Conservation (phyloP, 2,329 filamentous ascomycete genomes). For the Fusarium tuaranense region DNA sequence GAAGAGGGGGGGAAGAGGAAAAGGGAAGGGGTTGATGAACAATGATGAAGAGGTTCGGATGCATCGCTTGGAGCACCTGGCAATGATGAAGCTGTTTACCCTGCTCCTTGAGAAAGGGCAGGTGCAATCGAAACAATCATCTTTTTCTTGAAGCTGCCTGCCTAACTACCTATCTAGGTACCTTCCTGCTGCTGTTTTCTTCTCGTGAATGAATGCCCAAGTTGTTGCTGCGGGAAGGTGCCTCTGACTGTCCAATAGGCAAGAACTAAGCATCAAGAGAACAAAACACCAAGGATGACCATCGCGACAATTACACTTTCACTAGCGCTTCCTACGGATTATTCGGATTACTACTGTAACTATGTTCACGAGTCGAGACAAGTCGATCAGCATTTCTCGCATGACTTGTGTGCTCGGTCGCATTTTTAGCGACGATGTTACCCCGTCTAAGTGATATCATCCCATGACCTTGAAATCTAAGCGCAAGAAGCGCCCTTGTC, state of each 20-base stretch:
- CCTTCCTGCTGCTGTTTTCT: neutral
- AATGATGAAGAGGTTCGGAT: neutral
- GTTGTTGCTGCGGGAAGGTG: neutral
- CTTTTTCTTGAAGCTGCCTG: neutral
- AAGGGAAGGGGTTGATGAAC: conserved; percentile 6
- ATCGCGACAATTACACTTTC: neutral
- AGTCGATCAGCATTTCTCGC: neutral
- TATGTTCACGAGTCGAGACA: neutral
- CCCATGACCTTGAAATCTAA: neutral
- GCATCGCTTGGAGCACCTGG: neutral
- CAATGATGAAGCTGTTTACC: neutral
- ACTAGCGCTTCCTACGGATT: neutral
- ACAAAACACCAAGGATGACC: neutral
- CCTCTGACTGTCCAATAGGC: neutral
- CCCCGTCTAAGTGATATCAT: neutral
- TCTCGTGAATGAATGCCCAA: neutral
- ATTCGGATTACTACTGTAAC: neutral
- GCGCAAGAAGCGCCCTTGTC: conserved; percentile 3
- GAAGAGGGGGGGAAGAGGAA: neutral
- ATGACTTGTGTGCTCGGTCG: neutral
- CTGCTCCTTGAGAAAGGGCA: neutral
- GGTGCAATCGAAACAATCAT: neutral
- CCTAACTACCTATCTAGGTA: neutral
- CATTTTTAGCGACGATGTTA: neutral
- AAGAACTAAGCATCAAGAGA: neutral